Conservation (phyloP, 2,329 filamentous ascomycete genomes). For the Fusarium pininemorale region DNA sequence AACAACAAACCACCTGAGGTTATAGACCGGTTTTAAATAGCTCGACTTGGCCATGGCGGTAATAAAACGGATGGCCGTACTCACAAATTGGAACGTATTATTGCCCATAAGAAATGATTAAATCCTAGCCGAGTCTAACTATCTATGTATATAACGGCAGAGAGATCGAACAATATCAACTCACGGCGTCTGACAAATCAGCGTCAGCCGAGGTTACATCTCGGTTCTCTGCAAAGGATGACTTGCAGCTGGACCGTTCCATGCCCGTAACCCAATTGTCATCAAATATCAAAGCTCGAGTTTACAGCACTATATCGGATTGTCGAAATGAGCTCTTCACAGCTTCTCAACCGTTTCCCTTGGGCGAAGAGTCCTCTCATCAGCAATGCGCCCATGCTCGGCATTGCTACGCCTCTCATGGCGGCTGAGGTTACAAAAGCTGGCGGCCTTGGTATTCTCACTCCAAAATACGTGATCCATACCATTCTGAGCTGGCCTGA, state of each 20-base stretch:
- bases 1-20: slow-evolving; percentile 65
- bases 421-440: slow-evolving; percentile 51
- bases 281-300: neutral
- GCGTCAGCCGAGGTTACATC: neutral
- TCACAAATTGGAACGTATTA: neutral
- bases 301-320: neutral
- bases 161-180: neutral
- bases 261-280: neutral
- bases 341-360: slow-evolving; percentile 44
- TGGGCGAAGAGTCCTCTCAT: slow-evolving; percentile 45
- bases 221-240: neutral
- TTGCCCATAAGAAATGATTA: neutral
- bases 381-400: slow-evolving; percentile 51
- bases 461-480: neutral
- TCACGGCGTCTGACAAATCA: slow-evolving; percentile 27
- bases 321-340: slow-evolving; percentile 38
- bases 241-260: neutral
- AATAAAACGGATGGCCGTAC: neutral
- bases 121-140: neutral
- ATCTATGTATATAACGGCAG: neutral
- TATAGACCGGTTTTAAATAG: slow-evolving; percentile 36
- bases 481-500: neutral
- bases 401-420: slow-evolving; percentile 45
- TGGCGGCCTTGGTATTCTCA: slow-evolving; percentile 48
- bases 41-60: neutral